Percentiles rank a stretch among this genome's conserved stretches.
Evolutionary conservation across 2,329 filamentous ascomycete species (phyloP).

Genomic region (Xylaria multiplex): DNA sequence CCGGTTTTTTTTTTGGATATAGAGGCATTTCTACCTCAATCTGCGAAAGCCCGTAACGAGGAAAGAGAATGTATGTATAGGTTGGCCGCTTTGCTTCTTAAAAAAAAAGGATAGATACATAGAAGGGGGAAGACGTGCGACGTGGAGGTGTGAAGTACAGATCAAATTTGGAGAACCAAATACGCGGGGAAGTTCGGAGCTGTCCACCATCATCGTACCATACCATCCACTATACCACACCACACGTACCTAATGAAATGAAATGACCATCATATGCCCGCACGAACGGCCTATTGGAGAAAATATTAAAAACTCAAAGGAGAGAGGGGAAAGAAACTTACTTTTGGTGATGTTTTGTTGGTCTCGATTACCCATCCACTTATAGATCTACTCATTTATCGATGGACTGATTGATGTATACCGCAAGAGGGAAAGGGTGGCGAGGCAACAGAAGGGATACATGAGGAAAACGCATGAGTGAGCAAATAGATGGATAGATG

Average conservation of each 20-base stretch:
- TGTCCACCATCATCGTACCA: neutral
- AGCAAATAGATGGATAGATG: too few species aligned
- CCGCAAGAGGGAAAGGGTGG: neutral
- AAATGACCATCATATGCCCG: neutral
- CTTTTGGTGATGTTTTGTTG: neutral
- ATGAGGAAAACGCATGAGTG: too few species aligned
- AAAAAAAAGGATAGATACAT: too few species aligned
- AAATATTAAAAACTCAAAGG: neutral
- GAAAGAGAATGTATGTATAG: neutral
- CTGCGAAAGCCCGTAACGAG: neutral
- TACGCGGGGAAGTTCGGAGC: slow-evolving; percentile 27
- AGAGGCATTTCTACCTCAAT: too few species aligned
- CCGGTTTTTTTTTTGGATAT: slow-evolving; percentile 4
- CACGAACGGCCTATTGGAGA: neutral
- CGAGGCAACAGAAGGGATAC: too few species aligned
- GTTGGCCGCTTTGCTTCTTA: neutral
- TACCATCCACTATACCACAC: neutral
- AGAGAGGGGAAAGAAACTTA: neutral
- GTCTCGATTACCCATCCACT: neutral
- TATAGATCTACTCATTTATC: neutral
- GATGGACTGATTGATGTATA: too few species aligned
- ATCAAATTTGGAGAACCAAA: slow-evolving; percentile 2
- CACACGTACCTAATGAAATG: neutral
- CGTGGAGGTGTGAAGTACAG: neutral
- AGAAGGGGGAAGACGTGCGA: neutral